phyloP scores from a whole-genome alignment of 208 protist genomes.

The Entamoeba moshkovskii region DNA sequence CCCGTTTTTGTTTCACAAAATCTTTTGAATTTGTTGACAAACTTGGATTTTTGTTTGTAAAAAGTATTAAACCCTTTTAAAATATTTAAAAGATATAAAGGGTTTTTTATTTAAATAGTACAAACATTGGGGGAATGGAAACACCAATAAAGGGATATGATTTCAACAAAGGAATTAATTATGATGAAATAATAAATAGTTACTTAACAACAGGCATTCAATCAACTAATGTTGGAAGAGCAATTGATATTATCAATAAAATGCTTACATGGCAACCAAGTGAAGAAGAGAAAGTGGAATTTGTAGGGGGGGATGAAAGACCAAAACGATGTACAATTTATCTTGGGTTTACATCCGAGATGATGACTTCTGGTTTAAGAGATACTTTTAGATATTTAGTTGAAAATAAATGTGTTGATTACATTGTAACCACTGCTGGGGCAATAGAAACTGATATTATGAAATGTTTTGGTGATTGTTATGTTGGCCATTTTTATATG shows the following conservation, averaged over 20 bases:
- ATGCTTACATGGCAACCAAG: slow-evolving; percentile 55
- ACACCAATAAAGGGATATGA: slow-evolving; percentile 37
- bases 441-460: slow-evolving; percentile 99
- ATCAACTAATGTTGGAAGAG: slow-evolving; percentile 51
- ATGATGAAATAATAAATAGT: slow-evolving; percentile 44
- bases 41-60: too few relatives aligned
- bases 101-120: background rate
- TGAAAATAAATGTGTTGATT: slow-evolving; percentile 76
- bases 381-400: slow-evolving; percentile 87
- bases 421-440: slow-evolving; percentile 89
- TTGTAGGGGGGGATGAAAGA: slow-evolving; percentile 19
- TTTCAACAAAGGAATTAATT: slow-evolving; percentile 33
- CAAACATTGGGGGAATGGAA: background rate
- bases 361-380: slow-evolving; percentile 90
- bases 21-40: too few relatives aligned
- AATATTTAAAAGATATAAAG: background rate
- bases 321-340: slow-evolving; percentile 66
- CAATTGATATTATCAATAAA: slow-evolving; percentile 55
- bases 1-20: too few relatives aligned
- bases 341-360: slow-evolving; percentile 95
- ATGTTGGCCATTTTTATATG: slow-evolving; percentile 35
- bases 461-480: slow-evolving; percentile 56
- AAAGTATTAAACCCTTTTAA: background rate
- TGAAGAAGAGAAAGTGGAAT: slow-evolving; percentile 44
- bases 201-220: slow-evolving; percentile 59